phyloP scores from a whole-genome alignment of 2,329 filamentous ascomycete genomes.

The Claviceps paspali region DNA sequence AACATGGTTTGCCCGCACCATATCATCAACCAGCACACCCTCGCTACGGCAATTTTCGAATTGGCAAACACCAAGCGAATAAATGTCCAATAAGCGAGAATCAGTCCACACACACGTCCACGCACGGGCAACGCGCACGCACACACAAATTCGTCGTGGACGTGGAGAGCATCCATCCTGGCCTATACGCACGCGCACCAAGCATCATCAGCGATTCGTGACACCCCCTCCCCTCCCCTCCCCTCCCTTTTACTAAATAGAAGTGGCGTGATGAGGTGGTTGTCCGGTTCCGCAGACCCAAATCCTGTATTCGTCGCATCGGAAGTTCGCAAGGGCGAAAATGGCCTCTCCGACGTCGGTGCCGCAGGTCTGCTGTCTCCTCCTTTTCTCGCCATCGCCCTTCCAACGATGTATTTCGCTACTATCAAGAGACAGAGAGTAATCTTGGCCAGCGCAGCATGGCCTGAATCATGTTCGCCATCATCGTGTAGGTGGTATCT shows the following conservation, averaged over 20 bases:
- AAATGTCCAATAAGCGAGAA: conserved; percentile 6
- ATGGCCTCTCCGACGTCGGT: too few relatives aligned
- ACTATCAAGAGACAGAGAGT: too few relatives aligned
- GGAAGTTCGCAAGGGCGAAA: too few relatives aligned
- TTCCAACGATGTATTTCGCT: too few relatives aligned
- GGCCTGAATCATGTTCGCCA: background rate
- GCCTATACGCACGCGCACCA: too few relatives aligned
- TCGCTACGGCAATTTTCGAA: background rate
- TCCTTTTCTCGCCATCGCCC: too few relatives aligned
- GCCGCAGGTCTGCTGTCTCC: background rate
- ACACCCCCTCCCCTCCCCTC: too few relatives aligned
- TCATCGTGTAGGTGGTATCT: background rate
- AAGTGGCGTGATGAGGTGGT: background rate
- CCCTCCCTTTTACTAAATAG: too few relatives aligned
- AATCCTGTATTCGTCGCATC: background rate
- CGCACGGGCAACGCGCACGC: too few relatives aligned
- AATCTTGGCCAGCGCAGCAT: background rate
- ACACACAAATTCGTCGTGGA: too few relatives aligned
- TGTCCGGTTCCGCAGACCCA: background rate
- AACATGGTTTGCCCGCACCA: background rate
- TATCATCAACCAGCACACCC: background rate
- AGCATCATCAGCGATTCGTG: background rate
- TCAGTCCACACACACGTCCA: background rate
- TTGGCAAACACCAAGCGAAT: background rate
- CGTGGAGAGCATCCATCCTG: too few relatives aligned